phyloP scores from a whole-genome alignment of 2,329 filamentous ascomycete species.

The Pseudomassariella vexata region DNA sequence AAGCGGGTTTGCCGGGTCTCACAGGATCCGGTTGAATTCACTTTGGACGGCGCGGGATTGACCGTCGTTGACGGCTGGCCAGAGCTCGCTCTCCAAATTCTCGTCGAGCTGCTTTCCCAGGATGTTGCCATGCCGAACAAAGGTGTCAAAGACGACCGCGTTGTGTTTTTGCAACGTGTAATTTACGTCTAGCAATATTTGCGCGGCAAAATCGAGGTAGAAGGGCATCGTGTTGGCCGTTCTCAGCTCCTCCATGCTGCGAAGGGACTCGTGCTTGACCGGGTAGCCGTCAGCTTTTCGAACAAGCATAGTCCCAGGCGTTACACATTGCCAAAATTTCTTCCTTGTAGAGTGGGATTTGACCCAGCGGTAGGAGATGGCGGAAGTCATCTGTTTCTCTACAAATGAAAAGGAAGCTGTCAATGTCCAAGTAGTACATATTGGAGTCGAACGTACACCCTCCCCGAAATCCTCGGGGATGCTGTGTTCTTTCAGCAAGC shows the following conservation, averaged over 20 bases:
- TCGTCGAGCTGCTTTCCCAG: constrained; percentile 18
- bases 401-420: constrained; percentile 13
- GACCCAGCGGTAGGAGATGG: constrained; percentile 5
- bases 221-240: constrained; percentile 25
- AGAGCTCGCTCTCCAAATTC: no score
- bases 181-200: constrained; percentile 36
- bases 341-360: constrained; percentile 16
- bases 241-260: constrained; percentile 25
- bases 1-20: constrained; percentile 7
- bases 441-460: constrained; percentile 17
- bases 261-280: constrained; percentile 30
- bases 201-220: constrained; percentile 31
- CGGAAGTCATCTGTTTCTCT: constrained; percentile 11
- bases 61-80: no score
- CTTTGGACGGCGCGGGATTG: no score
- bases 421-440: constrained; percentile 20
- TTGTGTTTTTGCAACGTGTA: constrained; percentile 19
- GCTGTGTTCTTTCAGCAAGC: constrained; percentile 3
- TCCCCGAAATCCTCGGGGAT: neutral
- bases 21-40: no score
- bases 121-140: constrained; percentile 9
- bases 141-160: constrained; percentile 5
- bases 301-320: constrained; percentile 9
- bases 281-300: constrained; percentile 16
- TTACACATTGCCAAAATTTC: constrained; percentile 20